Base-by-base conservation (phyloP, 2,329 filamentous ascomycete species). In the Trichoderma sp. region DNA sequence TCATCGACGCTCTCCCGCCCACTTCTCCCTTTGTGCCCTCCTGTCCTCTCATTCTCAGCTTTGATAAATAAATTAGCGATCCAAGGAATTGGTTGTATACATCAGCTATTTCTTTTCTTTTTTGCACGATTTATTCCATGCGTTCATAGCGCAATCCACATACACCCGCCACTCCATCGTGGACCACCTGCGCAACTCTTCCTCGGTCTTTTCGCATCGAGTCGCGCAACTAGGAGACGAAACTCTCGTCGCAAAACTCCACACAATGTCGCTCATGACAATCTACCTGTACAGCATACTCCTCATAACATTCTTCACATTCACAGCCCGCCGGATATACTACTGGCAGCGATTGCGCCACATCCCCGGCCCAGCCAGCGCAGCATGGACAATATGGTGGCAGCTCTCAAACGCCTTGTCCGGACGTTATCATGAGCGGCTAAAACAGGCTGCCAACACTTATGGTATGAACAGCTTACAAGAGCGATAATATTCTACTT, bases 321-420 rank as follows among this genome's bases (percentile, higher is more conserved):
- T 55, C 7, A 6, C 37, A 28, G 32, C 28, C 0, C 65, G 51
- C 14, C 21, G 68, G 16, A 18, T 75, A 28, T 75, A 68, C 28
- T 68, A 65, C n/a, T 76, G 76, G 76, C 68, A 73, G 51, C 73
- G 75, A 4, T 65, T 77, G 43, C 72, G 75, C 16, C 74, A 77
- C 63, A 73, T 77, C 59, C 76, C 76, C 0, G 76, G 76, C 0
- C 76, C 76, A 0, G 34, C 49, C 7, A 61, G 69, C 6, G 74
- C 73, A 5, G 74, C 55, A 37, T 77, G 76, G 76, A 73, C 75
- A 8, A 64, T 72, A 16, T 77, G 74, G 74, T 77, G 75, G 75
- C 75, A 77, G 67, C 72, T 77, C 1, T 72, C 69, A 0, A 71
- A 72, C 3, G 75, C 75, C 21, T 69, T 77, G 32, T 68, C 75